Evolutionary conservation across 352 stramenopile species (phyloP).

Genomic region (Phytophthora rubi): DNA sequence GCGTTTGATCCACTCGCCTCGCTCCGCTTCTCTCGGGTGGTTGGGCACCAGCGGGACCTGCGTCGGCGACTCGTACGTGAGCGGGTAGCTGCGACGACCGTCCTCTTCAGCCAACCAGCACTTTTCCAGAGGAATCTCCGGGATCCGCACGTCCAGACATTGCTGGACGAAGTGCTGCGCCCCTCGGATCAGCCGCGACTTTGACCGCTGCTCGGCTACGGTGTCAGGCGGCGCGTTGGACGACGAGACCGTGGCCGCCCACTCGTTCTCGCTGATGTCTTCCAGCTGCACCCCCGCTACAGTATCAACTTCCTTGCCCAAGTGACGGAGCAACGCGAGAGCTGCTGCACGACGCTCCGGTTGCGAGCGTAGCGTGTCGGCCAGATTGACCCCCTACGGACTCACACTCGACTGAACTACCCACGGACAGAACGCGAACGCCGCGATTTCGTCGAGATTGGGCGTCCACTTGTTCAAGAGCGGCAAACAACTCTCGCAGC

Average conservation of each 20-base stretch:
- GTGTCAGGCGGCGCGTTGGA: conserved; percentile 2
- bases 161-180: conserved; percentile 59
- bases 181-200: conserved; percentile 20
- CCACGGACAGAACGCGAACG: conserved; percentile 41
- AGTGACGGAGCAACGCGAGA: conserved; percentile 39
- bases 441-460: conserved; percentile 41
- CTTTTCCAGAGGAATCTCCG: conserved; percentile 41
- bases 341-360: conserved; percentile 37
- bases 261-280: conserved; percentile 45
- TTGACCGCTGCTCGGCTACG: conserved; percentile 7
- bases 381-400: conserved; percentile 50
- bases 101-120: conserved; percentile 54
- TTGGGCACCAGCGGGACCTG: conserved; percentile 30
- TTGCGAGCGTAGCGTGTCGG: conserved; percentile 41
- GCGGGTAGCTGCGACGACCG: conserved; percentile 42
- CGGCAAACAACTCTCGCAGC: conserved; percentile 43
- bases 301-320: conserved; percentile 32
- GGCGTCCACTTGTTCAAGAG: conserved; percentile 60
- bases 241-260: conserved; percentile 33
- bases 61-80: conserved; percentile 42
- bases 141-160: conserved; percentile 55
- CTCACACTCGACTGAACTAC: conserved; percentile 44
- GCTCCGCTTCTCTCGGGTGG: conserved; percentile 36
- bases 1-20: conserved; percentile 38
- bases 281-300: conserved; percentile 30